Conservation (phyloP, 2,329 filamentous ascomycete genomes). For the Diaporthe sp. region DNA sequence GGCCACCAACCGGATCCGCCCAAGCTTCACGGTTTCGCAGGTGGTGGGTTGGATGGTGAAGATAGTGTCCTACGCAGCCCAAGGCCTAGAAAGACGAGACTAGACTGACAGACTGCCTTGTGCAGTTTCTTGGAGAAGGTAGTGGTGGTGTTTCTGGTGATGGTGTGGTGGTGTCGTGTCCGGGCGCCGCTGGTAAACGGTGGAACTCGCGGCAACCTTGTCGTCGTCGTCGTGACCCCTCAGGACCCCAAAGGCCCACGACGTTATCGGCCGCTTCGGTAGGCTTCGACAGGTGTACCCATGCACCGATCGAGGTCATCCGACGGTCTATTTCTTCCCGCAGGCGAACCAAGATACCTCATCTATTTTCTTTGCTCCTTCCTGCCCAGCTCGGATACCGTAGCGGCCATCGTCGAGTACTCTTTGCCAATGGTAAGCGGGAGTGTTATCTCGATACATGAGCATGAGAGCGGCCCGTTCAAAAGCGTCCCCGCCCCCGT, state of each 20-base stretch:
- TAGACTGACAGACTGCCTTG: neutral
- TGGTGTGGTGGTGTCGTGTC: slow-evolving; percentile 30
- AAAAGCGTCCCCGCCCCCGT: neutral
- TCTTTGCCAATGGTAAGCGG: slow-evolving; percentile 19
- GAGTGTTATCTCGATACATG: slow-evolving; percentile 21
- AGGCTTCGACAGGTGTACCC: slow-evolving; percentile 20
- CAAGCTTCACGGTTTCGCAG: slow-evolving; percentile 5
- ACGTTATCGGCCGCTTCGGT: slow-evolving; percentile 27
- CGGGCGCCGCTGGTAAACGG: neutral
- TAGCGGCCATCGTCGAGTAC: neutral
- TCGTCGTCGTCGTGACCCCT: slow-evolving; percentile 13
- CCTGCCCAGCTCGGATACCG: neutral
- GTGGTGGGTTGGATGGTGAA: slow-evolving; percentile 23
- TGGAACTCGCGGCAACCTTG: slow-evolving; percentile 34
- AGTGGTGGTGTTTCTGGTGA: neutral
- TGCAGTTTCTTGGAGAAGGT: neutral
- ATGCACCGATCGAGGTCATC: slow-evolving; percentile 32
- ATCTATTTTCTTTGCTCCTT: slow-evolving; percentile 1
- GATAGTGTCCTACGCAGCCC: neutral
- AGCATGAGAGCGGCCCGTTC: neutral
- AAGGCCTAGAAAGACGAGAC: slow-evolving; percentile 14
- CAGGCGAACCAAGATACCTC: slow-evolving; percentile 6
- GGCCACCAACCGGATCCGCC: slow-evolving; percentile 33
- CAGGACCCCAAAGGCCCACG: neutral
- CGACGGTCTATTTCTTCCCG: neutral